Base-by-base conservation (phyloP, 352 stramenopile species). In the Albugo candida region DNA sequence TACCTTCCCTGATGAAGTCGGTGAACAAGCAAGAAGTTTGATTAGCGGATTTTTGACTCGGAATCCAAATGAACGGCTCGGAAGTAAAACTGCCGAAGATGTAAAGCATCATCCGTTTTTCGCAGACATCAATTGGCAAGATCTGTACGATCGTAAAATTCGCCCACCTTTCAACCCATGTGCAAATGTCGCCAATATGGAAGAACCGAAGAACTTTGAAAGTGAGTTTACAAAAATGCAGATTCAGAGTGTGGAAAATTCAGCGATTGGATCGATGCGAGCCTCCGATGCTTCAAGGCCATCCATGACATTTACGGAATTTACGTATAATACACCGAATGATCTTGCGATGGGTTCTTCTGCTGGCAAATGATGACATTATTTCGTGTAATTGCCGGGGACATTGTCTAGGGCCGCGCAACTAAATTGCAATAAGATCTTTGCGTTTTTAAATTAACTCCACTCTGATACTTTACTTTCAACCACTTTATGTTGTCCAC, bases 151-250 rank as follows among this genome's bases (percentile, higher is more conserved):
- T 52, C 73, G 78, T 45, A 83, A 88, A 61, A 61, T 92, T 39
- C 53, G 65, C 18, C 77, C 81, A 50, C 81, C 81, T 38, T 92
- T 92, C 55, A 88, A 88, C 51, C 78, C 81, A 48, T 94, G 81
- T 61, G 59, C 57, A 14, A 70, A 59, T 5, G 38, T 19, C 17
- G 56, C 60, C 3, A 78, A 66, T 20, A 52, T 73, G 10, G 75
- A 86, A 42, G 78, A 92, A 51, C 83, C 75, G 11, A 79, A 81
- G 51, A 94, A 94, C 65, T 94, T 94, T 53, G 81, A 94, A 53
- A 59, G 61, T 36, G 75, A 92, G 63, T 94, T 94, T 56, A 94
- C 79, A 36, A 85, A 83, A 45, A 88, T 94, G 80, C 70, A 83
- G 52, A 76, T 92, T 58, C 81, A 88, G 60, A 86, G 72, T 35